These are phyloP conservation scores for Drosera spatulata DNA, from an alignment of 179 eudicot genomes.

Conservation along the genomic window DNA sequence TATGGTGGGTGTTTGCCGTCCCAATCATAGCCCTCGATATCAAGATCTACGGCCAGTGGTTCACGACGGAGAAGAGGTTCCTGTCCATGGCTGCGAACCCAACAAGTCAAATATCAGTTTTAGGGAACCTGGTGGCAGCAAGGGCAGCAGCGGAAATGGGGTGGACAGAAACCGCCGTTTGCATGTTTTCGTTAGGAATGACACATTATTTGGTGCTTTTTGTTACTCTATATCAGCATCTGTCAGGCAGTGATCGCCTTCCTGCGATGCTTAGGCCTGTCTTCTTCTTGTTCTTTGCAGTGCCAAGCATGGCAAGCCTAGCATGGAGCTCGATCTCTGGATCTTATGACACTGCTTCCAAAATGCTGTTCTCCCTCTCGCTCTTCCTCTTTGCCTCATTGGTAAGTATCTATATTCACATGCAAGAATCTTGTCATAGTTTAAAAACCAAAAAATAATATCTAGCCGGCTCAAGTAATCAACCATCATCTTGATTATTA, in stretches of 20 bases:
- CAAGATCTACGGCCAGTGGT: conserved; percentile 76
- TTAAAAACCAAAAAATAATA: too few relatives aligned
- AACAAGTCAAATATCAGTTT: conserved; percentile 57
- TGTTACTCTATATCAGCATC: conserved; percentile 29
- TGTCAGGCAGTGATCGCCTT: conserved; percentile 35
- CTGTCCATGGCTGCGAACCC: conserved; percentile 65
- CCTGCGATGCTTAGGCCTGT: conserved; percentile 64
- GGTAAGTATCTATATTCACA: conserved; percentile 21
- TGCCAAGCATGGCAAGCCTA: conserved; percentile 68
- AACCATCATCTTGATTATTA: too few relatives aligned
- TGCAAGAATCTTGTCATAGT: background rate
- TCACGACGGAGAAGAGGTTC: conserved; percentile 54
- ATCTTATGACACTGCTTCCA: conserved; percentile 38
- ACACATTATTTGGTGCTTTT: conserved; percentile 44
- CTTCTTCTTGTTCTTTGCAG: conserved; percentile 68
- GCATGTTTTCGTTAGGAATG: conserved; percentile 55
- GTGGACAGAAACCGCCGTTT: conserved; percentile 52
- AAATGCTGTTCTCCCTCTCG: conserved; percentile 71
- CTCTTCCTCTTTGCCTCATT: conserved; percentile 61
- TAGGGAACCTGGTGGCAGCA: conserved; percentile 67
- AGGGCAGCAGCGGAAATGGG: conserved; percentile 56
- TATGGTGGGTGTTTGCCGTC: conserved; percentile 40
- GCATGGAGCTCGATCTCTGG: conserved; percentile 73
- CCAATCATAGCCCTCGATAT: conserved; percentile 55
- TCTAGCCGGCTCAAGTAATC: too few relatives aligned